A percentile compares a stretch with the other conserved stretches of the same genome.
These are phyloP conservation scores for Mixia osmundae DNA, from an alignment of 1,284 basidiomycete species.

Conservation along the genomic window DNA sequence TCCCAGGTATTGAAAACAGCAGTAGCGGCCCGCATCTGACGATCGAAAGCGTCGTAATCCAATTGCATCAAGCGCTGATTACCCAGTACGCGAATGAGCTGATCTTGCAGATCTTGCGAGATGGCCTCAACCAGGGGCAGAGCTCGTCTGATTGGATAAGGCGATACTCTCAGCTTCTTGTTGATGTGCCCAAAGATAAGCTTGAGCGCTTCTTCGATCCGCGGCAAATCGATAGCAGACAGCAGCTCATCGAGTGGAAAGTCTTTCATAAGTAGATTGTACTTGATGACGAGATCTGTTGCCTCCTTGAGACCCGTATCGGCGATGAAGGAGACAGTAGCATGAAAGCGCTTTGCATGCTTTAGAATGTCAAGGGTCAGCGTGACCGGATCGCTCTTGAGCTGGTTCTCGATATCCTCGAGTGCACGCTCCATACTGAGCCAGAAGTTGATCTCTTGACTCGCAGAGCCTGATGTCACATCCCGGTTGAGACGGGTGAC, in stretches of 20 bases:
- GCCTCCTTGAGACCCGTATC: slow-evolving; percentile 91
- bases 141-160: slow-evolving; percentile 84
- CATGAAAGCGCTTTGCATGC: slow-evolving; percentile 89
- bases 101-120: slow-evolving; percentile 88
- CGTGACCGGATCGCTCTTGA: slow-evolving; percentile 72
- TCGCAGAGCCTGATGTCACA: slow-evolving; percentile 84
- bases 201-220: slow-evolving; percentile 65
- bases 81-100: slow-evolving; percentile 59
- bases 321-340: slow-evolving; percentile 91
- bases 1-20: slow-evolving; percentile 88
- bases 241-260: slow-evolving; percentile 91
- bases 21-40: slow-evolving; percentile 48
- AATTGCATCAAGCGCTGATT: slow-evolving; percentile 77
- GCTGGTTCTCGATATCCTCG: slow-evolving; percentile 76
- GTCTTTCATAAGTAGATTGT: slow-evolving; percentile 96
- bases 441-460: slow-evolving; percentile 99
- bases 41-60: slow-evolving; percentile 80
- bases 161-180: slow-evolving; percentile 81
- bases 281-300: slow-evolving; percentile 75
- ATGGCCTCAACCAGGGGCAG: slow-evolving; percentile 94
- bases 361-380: slow-evolving; percentile 88
- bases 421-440: slow-evolving; percentile 75
- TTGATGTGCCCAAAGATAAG: slow-evolving; percentile 85
- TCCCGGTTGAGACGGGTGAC: slow-evolving; percentile 79
- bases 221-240: slow-evolving; percentile 83